phyloP scores from a whole-genome alignment of 176 grass and related monocot species.

The Poa annua region DNA sequence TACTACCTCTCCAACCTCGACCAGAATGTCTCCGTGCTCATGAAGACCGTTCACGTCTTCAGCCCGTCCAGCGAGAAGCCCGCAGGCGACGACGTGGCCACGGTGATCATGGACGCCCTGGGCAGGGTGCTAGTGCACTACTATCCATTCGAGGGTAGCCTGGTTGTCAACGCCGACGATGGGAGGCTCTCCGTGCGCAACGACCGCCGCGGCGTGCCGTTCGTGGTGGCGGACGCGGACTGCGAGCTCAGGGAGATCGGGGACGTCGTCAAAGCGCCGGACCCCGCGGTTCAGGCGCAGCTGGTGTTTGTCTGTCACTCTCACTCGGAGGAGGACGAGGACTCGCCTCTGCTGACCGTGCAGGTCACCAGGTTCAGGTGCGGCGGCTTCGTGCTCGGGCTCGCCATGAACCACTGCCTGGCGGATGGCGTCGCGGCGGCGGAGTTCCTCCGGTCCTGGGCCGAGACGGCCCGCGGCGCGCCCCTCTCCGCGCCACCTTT shows the following conservation, averaged over 20 bases:
- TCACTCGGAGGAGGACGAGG: background rate
- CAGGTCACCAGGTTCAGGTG: slow-evolving; percentile 65
- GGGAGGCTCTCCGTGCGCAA: slow-evolving; percentile 56
- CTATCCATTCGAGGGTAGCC: slow-evolving; percentile 53
- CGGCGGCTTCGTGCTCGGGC: slow-evolving; percentile 54
- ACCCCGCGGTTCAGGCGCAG: slow-evolving; percentile 32
- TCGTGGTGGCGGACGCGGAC: slow-evolving; percentile 52
- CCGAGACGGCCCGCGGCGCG: slow-evolving; percentile 39
- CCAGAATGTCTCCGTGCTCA: slow-evolving; percentile 59
- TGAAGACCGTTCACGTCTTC: slow-evolving; percentile 75
- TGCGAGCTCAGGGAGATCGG: slow-evolving; percentile 36
- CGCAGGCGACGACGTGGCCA: background rate
- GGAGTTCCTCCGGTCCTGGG: slow-evolving; percentile 58
- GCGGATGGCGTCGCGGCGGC: slow-evolving; percentile 46
- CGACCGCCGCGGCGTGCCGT: slow-evolving; percentile 54
- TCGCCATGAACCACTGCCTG: slow-evolving; percentile 64
- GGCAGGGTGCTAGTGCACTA: slow-evolving; percentile 58
- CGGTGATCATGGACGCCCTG: slow-evolving; percentile 47
- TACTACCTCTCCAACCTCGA: slow-evolving; percentile 69
- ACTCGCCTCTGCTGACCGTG: slow-evolving; percentile 48
- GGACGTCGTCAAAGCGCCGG: slow-evolving; percentile 35
- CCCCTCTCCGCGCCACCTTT: slow-evolving; percentile 40
- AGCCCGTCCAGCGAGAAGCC: background rate
- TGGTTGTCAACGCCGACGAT: slow-evolving; percentile 45
- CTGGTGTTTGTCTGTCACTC: slow-evolving; percentile 44